Percentiles rank a stretch among this genome's conserved stretches.
phyloP scores from a whole-genome alignment of 305 asterid species.

The Coffea humblotiana region DNA sequence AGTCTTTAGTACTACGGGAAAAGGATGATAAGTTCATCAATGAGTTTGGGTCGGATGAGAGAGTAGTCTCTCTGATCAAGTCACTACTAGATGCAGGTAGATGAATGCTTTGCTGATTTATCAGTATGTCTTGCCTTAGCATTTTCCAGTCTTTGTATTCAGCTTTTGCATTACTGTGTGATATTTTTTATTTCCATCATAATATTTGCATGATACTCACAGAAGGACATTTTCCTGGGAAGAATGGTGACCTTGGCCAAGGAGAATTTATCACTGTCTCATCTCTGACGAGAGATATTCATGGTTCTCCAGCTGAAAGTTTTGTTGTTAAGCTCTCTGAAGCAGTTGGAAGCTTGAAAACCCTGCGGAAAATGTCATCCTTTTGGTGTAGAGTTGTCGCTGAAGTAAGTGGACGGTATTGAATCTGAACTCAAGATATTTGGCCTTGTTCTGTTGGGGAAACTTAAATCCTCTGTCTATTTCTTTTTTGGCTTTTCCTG shows the following conservation, averaged over 20 bases:
- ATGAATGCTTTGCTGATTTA: constrained; percentile 46
- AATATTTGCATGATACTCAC: constrained; percentile 89
- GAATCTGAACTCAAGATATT: neutral
- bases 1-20: constrained; percentile 87
- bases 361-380: constrained; percentile 79
- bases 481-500: constrained; percentile 10
- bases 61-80: constrained; percentile 64
- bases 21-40: constrained; percentile 73
- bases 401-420: constrained; percentile 68
- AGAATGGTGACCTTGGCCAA: constrained; percentile 42
- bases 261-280: constrained; percentile 51
- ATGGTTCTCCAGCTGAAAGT: constrained; percentile 92
- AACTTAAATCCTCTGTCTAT: neutral
- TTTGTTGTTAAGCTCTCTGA: constrained; percentile 83
- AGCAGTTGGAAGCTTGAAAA: constrained; percentile 89
- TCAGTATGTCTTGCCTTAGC: constrained; percentile 17
- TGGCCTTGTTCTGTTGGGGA: constrained; percentile 1
- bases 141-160: constrained; percentile 17
- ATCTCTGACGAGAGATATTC: constrained; percentile 79
- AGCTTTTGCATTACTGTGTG: constrained; percentile 39
- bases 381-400: constrained; percentile 85
- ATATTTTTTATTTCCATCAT: constrained; percentile 60
- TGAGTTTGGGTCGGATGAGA: constrained; percentile 86
- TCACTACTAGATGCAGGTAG: constrained; percentile 85
- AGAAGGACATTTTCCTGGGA: constrained; percentile 71